Evolutionary conservation across 164 flowering plant species (phyloP).

Genomic region (Chimonanthus salicifolius): DNA sequence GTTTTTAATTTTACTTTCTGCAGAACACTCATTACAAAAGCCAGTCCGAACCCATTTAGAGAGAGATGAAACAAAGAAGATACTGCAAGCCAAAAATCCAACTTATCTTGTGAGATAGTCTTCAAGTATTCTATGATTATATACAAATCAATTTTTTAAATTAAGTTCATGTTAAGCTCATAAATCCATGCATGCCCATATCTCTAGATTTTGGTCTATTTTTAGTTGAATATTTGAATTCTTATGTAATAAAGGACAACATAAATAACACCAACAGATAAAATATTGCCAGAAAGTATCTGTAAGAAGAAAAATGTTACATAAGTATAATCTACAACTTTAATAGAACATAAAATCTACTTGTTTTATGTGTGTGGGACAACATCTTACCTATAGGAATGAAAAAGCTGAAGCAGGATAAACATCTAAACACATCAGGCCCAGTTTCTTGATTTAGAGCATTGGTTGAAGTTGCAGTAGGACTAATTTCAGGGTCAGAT

Average conservation of each 20-base stretch:
- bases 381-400: constrained; percentile 49
- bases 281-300: not conserved
- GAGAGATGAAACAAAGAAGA: too few relatives aligned
- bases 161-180: too few relatives aligned
- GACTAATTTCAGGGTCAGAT: constrained; percentile 9
- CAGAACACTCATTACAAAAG: too few relatives aligned
- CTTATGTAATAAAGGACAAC: not conserved
- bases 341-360: not conserved
- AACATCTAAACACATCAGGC: constrained; percentile 58
- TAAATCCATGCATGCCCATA: too few relatives aligned
- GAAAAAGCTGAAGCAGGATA: constrained; percentile 72
- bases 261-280: not conserved
- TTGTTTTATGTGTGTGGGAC: not conserved
- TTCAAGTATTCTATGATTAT: too few relatives aligned
- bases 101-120: too few relatives aligned
- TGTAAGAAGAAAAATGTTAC: not conserved
- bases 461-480: not conserved
- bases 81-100: too few relatives aligned
- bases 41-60: too few relatives aligned
- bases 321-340: not conserved
- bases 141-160: too few relatives aligned
- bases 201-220: too few relatives aligned
- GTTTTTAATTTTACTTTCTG: too few relatives aligned
- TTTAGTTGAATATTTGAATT: too few relatives aligned
- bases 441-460: constrained; percentile 20